Evolutionary conservation across 257 asterid species (phyloP), one percentile per base, ranked within the genome.

Genomic region (Echium plantagineum): DNA sequence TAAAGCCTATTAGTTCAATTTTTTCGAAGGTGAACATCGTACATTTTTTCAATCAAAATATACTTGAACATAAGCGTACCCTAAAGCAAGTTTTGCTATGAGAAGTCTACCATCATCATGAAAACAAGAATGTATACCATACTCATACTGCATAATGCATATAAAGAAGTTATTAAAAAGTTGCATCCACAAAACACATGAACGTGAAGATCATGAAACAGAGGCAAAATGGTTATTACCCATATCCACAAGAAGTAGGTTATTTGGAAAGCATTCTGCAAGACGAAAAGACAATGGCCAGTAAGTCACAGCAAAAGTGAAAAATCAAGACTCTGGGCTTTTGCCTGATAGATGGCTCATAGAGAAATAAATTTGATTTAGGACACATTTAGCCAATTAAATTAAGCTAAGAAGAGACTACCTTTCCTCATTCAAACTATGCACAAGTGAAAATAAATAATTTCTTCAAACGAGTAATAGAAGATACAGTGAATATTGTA

Each of bases 171-270:
- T 42, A 42, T 10, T 42, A 42, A 17, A 17, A 3, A 42, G 17
- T 42, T 42, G 12, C 49, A 42, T 42, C 49, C 3, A 42, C 49
- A 42, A 35, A 35, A 42, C 49, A 10, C 13, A 2, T 42, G 17
- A 10, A 10, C 17, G 49, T 10, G 49, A 42, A 10, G 16, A 10
- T 42, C 49, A 42, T 42, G 49, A 42, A 42, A 42, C 17, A 5
- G 55, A 53, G 60, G 62, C 65, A 35, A 63, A 70, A 7, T 42
- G 16, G 64, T 58, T 66, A 47, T 77, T 85, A 90, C 97, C 96
- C 94, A 81, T 57, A 87, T 85, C 96, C 97, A 90, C 72, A 90
- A 71, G 60, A 90, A 90, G 83, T 90, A 85, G 0, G 85, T 85
- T 55, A 87, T 18, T 66, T 90, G 96, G 80, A 90, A 85, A 0